phyloP scores from a whole-genome alignment of 2,329 filamentous ascomycete species.

The Pyricularia sp. region DNA sequence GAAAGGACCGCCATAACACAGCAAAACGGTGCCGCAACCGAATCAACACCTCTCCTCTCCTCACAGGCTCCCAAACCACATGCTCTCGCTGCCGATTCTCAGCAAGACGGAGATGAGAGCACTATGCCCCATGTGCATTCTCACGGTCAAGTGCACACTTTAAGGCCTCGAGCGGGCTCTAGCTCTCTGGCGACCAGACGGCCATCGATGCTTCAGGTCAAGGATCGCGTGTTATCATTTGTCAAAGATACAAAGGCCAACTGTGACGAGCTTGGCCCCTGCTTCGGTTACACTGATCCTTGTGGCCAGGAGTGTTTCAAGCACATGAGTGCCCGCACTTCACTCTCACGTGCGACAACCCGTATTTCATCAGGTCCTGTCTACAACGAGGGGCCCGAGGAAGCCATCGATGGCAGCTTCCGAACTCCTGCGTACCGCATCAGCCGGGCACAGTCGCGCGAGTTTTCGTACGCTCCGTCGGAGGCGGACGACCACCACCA shows the following conservation, averaged over 20 bases:
- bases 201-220: slow-evolving; percentile 45
- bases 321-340: slow-evolving; percentile 34
- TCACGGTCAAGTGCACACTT: slow-evolving; percentile 9
- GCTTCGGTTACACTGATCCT: slow-evolving; percentile 55
- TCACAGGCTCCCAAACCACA: slow-evolving; percentile 8
- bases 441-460: slow-evolving; percentile 27
- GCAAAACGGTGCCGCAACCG: slow-evolving; percentile 9
- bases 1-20: slow-evolving; percentile 3
- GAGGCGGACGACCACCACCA: slow-evolving; percentile 10
- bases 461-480: neutral
- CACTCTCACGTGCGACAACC: slow-evolving; percentile 28
- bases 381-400: slow-evolving; percentile 18
- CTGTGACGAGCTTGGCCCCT: slow-evolving; percentile 51
- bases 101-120: neutral
- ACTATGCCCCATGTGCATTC: slow-evolving; percentile 13
- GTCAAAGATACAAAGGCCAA: slow-evolving; percentile 55
- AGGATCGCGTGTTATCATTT: slow-evolving; percentile 51
- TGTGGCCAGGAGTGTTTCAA: slow-evolving; percentile 59
- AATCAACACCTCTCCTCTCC: slow-evolving; percentile 8
- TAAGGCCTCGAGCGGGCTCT: slow-evolving; percentile 10
- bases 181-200: slow-evolving; percentile 24
- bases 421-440: slow-evolving; percentile 24
- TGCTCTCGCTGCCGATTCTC: neutral
- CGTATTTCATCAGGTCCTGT: slow-evolving; percentile 14
- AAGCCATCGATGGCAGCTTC: slow-evolving; percentile 15